Evolutionary conservation across 805 yeast species (phyloP), one percentile per base, ranked within the genome.

Genomic region (Starmerella bombi): DNA sequence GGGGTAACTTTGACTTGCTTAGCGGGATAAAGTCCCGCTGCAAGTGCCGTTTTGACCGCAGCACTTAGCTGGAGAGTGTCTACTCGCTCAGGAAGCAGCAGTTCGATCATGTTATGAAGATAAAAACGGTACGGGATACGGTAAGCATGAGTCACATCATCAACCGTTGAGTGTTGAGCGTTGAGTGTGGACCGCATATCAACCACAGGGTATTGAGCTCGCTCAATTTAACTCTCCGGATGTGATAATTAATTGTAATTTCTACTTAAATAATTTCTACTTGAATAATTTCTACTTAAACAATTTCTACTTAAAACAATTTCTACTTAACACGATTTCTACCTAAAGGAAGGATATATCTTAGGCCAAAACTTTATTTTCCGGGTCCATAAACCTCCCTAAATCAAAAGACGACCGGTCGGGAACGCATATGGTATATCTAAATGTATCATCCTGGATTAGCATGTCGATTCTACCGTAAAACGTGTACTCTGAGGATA

Each of bases 1-100:
- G 48, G 38, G 15, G 49, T 37, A 22, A 62, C 41, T 33, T 57
- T 52, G 15, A 59, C 40, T 15, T 44, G 41, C 10, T 54, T 32
- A 3, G 62, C 59, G 12, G 47, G 49, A 38, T 50, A 64, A 14
- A 59, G 58, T 4, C 59, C 45, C 1, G 64, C 52, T 2, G 74
- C 73, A 41, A 71, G 57, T 2, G 67, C 50, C 14, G 69, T 51
- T 50, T 72, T 71, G 3, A 51, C 38, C 17, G 51, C 46, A 3
- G 50, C 50, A 23, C 49, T 41, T 17, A 51, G 49, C 37, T 40
- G 44, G 5, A 29, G 29, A 3, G 50, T 41, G 34, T 50, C 51
- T 30, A 48, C 37, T 16, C 29, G 31, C 29, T 40, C 49, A 5
- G 57, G 57, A 21, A 53, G 36, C 19, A 43, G 23, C n/a, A 53